Evolutionary conservation across 345 rosid genomes (phyloP), one percentile per base, ranked within the genome.

Genomic region (Sonneratia alba): DNA sequence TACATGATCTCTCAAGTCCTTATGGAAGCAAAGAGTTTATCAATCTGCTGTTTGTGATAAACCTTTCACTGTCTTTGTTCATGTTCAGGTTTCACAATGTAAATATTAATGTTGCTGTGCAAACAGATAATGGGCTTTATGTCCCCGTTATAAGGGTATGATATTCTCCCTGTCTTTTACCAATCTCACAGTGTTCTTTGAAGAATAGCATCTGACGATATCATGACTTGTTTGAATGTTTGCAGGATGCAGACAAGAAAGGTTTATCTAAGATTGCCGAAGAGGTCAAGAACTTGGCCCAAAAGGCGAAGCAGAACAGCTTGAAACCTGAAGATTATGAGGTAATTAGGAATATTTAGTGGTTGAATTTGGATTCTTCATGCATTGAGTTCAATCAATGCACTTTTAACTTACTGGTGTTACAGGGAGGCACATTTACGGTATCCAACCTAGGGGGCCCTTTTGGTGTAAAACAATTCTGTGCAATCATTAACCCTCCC

Each of bases 391-490:
- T 22, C 5, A n/a, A 14, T 24, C 36, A 45, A 43, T 42, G 32
- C 15, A 42, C 19, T 45, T 68, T 11, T 68, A 67, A 47, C 66
- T n/a, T 66, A 24, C 24, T 67, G n/a, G 40, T 45, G 36, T 75
- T 80, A 57, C 92, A 95, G 97, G 97, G 97, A 79, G 99, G 99
- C 71, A 92, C 99, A 27, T 95, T 95, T 70, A 88, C 97, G 14
- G 96, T 95, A 36, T 87, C 99, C 67, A 95, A 95, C 83, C 82
- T 95, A 84, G 99, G 99, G 72, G 98, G 98, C 57, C 97, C 99
- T n/a, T 92, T 90, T 49, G 97, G 97, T 22, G 81, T 95, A 83
- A 92, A 88, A 81, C 97, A 95, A 72, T 90, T 95, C 72, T 92
- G 97, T 75, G 99, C 97, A 56, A 90, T 92, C 70, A 80, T 95